Conservation (phyloP, 1,284 basidiomycete species). For the Clitocybe nebularis region DNA sequence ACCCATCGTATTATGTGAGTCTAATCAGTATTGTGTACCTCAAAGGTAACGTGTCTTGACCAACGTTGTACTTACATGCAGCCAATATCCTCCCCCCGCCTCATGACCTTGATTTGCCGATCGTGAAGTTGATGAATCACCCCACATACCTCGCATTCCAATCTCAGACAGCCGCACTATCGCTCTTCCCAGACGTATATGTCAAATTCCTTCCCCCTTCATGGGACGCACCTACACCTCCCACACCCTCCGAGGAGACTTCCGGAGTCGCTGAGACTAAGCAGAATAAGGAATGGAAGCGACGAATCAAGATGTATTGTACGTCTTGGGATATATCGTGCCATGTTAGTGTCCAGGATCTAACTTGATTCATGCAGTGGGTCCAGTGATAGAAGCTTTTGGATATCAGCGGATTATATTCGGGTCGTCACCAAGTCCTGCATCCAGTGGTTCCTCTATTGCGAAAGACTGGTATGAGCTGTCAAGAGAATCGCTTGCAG, state of each 20-base stretch:
- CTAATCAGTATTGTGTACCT: not conserved
- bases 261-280: conserved; percentile 40
- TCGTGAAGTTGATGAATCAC: conserved; percentile 75
- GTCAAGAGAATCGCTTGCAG: conserved; percentile 75
- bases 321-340: too few relatives aligned
- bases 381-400: conserved; percentile 70
- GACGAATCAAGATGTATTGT: conserved; percentile 87
- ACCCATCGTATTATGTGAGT: conserved; percentile 74
- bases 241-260: conserved; percentile 39
- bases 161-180: conserved; percentile 70
- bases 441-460: conserved; percentile 41
- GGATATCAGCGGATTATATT: conserved; percentile 60
- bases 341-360: too few relatives aligned
- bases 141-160: conserved; percentile 73
- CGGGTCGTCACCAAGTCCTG: conserved; percentile 49
- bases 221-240: conserved; percentile 65
- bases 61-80: conserved; percentile 27
- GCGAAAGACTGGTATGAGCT: conserved; percentile 79
- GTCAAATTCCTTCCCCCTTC: conserved; percentile 80
- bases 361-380: too few relatives aligned
- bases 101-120: conserved; percentile 63
- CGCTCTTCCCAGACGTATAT: conserved; percentile 69
- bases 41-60: not conserved
- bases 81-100: conserved; percentile 87
- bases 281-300: conserved; percentile 71